Percentiles rank a stretch among this genome's conserved stretches.
phyloP scores from a whole-genome alignment of 257 asterid genomes.

The Petrea volubilis region DNA sequence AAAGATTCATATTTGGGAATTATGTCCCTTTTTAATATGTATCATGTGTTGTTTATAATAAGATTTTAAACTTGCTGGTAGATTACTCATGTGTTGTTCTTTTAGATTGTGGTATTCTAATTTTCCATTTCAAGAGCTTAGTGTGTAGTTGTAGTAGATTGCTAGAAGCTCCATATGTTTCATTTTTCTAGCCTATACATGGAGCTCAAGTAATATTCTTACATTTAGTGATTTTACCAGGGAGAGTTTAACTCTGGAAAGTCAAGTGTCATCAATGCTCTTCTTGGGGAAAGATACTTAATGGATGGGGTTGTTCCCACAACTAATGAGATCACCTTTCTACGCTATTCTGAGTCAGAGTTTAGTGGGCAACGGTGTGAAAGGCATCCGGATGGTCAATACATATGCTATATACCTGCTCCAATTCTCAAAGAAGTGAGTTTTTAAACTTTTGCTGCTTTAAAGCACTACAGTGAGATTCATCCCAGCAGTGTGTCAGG shows the following conservation, averaged over 20 bases:
- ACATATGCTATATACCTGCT: conserved; percentile 88
- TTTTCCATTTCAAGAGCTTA: conserved; percentile 22
- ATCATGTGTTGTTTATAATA: not conserved
- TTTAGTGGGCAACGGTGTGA: conserved; percentile 65
- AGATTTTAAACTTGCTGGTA: conserved; percentile 12
- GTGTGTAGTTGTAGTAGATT: conserved; percentile 21
- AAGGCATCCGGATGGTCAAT: conserved; percentile 97
- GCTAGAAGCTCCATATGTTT: conserved; percentile 16
- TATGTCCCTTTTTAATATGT: not conserved
- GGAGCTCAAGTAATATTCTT: conserved; percentile 25
- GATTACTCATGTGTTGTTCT: conserved; percentile 9
- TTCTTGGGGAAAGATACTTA: conserved; percentile 87
- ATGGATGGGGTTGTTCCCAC: conserved; percentile 96
- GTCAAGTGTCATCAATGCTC: conserved; percentile 94
- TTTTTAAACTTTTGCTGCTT: conserved; percentile 20
- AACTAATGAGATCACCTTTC: conserved; percentile 93
- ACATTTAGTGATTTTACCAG: conserved; percentile 45
- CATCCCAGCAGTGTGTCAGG: not conserved
- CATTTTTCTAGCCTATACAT: conserved; percentile 11
- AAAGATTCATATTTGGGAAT: not conserved
- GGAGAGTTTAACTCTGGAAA: conserved; percentile 99
- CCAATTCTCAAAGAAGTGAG: conserved; percentile 92
- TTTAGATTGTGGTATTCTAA: conserved; percentile 4
- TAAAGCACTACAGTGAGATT: not conserved
- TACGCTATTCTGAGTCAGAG: conserved; percentile 73